Evolutionary conservation across 306 rosid genomes (phyloP).

Genomic region (Citrullus colocynthis): DNA sequence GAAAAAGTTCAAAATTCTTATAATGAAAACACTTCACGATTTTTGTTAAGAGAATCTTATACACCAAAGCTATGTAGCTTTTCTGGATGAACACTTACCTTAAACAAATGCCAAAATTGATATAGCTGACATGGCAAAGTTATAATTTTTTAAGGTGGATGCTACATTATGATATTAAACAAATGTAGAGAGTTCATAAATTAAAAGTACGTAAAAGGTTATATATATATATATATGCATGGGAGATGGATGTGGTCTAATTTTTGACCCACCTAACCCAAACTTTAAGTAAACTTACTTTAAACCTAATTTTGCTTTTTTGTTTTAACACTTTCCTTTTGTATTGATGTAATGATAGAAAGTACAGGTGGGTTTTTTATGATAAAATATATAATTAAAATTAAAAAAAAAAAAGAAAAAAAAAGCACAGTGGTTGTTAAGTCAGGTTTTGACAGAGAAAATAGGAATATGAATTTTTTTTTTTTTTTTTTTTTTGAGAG

Average conservation of each 20-base stretch:
- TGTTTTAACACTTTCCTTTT: neutral
- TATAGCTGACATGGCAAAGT: no score
- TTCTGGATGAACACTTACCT: no score
- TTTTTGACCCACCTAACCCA: conserved; percentile 12
- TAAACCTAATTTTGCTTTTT: conserved; percentile 15
- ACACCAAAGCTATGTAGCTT: no score
- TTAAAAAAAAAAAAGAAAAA: no score
- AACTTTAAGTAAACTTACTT: conserved; percentile 1
- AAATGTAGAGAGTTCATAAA: neutral
- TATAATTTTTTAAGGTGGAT: no score
- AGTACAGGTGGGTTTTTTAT: neutral
- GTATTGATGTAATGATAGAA: neutral
- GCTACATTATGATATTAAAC: neutral
- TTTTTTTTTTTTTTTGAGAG: no score
- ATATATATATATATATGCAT: neutral
- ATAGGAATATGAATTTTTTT: neutral
- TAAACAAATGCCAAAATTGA: no score
- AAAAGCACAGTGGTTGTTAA: neutral
- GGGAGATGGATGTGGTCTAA: neutral
- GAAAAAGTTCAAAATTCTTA: no score
- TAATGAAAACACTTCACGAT: no score
- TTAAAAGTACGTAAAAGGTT: neutral
- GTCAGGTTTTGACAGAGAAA: conserved; percentile 7
- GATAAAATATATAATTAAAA: neutral
- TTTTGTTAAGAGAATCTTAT: no score